These are phyloP conservation scores for Blepharisma japonicum DNA, from an alignment of 73 alveolate species.

Conservation along the genomic window DNA sequence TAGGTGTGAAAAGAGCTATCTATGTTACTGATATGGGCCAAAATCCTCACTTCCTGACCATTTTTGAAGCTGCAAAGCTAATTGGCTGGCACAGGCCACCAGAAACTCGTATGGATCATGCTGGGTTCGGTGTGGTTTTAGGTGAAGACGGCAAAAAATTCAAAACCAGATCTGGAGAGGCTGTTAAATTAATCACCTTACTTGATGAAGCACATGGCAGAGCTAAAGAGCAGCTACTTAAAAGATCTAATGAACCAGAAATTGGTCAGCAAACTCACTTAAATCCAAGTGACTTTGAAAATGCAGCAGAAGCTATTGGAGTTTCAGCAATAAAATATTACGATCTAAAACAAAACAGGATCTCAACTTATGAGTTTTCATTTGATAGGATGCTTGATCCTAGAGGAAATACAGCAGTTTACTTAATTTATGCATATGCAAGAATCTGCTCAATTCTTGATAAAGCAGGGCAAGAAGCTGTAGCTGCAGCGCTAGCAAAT, in stretches of 20 bases:
- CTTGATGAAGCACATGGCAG: constrained; percentile 96
- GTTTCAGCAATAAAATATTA: constrained; percentile 97
- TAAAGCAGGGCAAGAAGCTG: constrained; percentile 66
- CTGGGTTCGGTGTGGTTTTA: constrained; percentile 98
- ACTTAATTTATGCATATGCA: constrained; percentile 95
- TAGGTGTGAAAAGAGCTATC: constrained; percentile 75
- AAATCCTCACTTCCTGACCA: constrained; percentile 90
- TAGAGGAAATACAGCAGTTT: constrained; percentile 99
- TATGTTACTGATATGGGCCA: constrained; percentile 97
- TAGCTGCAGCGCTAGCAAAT: constrained; percentile 36
- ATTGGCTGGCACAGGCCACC: constrained; percentile 86
- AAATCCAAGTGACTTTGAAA: constrained; percentile 70
- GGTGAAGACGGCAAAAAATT: constrained; percentile 94
- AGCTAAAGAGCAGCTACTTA: constrained; percentile 64
- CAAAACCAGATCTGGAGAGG: constrained; percentile 94
- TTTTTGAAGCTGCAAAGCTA: constrained; percentile 93
- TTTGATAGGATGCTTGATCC: constrained; percentile 98
- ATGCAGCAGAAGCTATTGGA: constrained; percentile 91
- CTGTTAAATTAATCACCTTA: constrained; percentile 84
- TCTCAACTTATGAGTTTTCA: constrained; percentile 89
- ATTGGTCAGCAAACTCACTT: constrained; percentile 54
- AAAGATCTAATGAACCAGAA: constrained; percentile 38
- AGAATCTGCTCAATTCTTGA: constrained; percentile 94
- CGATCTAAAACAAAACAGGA: constrained; percentile 96
- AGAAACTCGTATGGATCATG: constrained; percentile 85